phyloP scores from a whole-genome alignment of 164 flowering plant genomes.

The Dillenia turbinata region DNA sequence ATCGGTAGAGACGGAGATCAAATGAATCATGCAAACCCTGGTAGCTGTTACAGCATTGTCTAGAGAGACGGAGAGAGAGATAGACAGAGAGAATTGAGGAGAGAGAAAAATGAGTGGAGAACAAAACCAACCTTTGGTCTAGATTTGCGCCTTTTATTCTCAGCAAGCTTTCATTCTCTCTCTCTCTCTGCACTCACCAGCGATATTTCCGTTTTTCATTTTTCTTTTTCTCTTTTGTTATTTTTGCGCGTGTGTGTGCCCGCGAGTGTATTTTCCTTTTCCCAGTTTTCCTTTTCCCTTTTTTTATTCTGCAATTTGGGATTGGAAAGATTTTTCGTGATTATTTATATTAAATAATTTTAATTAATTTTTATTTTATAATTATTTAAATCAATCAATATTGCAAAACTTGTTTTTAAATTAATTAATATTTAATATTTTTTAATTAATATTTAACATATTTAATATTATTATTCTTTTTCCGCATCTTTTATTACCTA shows the following conservation, averaged over 20 bases:
- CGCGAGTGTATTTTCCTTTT: background rate
- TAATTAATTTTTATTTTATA: no score
- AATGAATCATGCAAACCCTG: conserved; percentile 14
- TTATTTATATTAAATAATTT: background rate
- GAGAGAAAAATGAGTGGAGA: background rate
- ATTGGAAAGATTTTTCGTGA: conserved; percentile 1
- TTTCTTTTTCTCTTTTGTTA: background rate
- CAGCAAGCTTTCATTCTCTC: conserved; percentile 34
- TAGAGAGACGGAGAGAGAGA: conserved; percentile 9
- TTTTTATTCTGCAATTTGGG: background rate
- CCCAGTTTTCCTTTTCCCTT: background rate
- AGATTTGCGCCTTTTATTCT: conserved; percentile 35
- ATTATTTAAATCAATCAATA: no score
- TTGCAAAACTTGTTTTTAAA: no score
- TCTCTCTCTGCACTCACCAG: background rate
- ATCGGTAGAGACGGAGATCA: conserved; percentile 21
- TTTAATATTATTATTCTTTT: no score
- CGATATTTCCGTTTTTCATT: background rate
- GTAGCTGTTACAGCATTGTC: conserved; percentile 14
- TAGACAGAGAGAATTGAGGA: background rate
- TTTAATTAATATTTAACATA: no score
- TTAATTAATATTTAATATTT: no score
- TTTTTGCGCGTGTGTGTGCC: no score
- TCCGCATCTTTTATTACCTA: no score
- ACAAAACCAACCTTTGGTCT: background rate